Evolutionary conservation across 257 asterid genomes (phyloP).

Genomic region (Ocimum tenuiflorum): DNA sequence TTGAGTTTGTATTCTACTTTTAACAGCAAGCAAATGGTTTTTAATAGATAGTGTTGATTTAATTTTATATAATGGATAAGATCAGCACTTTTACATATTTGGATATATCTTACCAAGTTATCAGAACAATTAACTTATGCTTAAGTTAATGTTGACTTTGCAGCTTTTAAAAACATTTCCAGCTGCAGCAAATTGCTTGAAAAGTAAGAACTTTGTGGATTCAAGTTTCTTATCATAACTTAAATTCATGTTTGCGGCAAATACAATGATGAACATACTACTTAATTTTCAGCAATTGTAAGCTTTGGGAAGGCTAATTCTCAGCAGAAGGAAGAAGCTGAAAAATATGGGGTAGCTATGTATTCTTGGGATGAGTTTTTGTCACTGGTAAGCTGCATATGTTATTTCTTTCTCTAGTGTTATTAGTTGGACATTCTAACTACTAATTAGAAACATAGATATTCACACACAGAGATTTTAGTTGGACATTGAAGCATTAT

Average conservation of each 20-base stretch:
- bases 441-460: neutral
- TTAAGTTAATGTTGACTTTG: slow-evolving; percentile 28
- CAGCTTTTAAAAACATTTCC: slow-evolving; percentile 87
- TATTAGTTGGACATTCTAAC: neutral
- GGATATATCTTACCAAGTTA: slow-evolving; percentile 8
- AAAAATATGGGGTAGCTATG: slow-evolving; percentile 46
- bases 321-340: slow-evolving; percentile 63
- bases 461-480: neutral
- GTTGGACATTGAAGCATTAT: neutral
- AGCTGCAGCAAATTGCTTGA: slow-evolving; percentile 51
- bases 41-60: neutral
- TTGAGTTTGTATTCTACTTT: slow-evolving; percentile 14
- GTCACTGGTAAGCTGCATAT: slow-evolving; percentile 48
- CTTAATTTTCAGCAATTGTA: slow-evolving; percentile 56
- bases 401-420: slow-evolving; percentile 13
- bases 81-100: slow-evolving; percentile 9
- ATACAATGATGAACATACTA: slow-evolving; percentile 7
- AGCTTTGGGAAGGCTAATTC: slow-evolving; percentile 74
- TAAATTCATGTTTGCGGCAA: slow-evolving; percentile 12
- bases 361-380: slow-evolving; percentile 82
- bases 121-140: slow-evolving; percentile 19
- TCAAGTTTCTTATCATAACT: slow-evolving; percentile 16
- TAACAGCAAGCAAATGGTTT: neutral
- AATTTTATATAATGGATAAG: neutral
- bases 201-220: slow-evolving; percentile 45